Evolutionary conservation across 352 stramenopile genomes (phyloP).

Genomic region (Pythium scleroteichum): DNA sequence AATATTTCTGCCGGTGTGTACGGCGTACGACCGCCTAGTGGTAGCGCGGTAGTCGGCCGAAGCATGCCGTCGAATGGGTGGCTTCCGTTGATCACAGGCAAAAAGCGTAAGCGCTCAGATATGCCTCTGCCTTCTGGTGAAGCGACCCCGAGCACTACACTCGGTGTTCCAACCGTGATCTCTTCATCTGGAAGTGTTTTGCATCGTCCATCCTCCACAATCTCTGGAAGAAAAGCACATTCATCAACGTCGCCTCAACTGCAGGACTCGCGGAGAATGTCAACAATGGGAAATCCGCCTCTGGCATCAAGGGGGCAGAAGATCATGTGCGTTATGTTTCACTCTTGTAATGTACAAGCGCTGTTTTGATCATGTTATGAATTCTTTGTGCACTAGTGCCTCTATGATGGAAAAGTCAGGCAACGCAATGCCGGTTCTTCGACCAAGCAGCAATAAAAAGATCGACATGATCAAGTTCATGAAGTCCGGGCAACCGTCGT

Average conservation of each 20-base stretch:
- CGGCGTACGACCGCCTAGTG: slow-evolving; percentile 32
- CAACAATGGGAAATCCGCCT: neutral
- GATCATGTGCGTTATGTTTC: slow-evolving; percentile 45
- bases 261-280: neutral
- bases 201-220: slow-evolving; percentile 27
- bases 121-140: neutral
- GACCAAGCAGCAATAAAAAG: slow-evolving; percentile 49
- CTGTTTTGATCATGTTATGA: neutral
- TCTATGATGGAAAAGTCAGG: slow-evolving; percentile 25
- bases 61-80: slow-evolving; percentile 23
- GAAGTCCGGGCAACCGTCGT: slow-evolving; percentile 28
- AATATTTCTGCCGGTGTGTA: slow-evolving; percentile 85
- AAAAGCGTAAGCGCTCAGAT: slow-evolving; percentile 57
- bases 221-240: slow-evolving; percentile 1
- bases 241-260: neutral
- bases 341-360: slow-evolving; percentile 8
- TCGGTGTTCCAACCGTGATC: slow-evolving; percentile 43
- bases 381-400: slow-evolving; percentile 15
- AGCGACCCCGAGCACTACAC: neutral
- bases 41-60: slow-evolving; percentile 13
- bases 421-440: slow-evolving; percentile 6
- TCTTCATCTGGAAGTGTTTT: slow-evolving; percentile 48
- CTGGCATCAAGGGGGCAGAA: slow-evolving; percentile 46
- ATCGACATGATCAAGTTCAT: slow-evolving; percentile 87
- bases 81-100: slow-evolving; percentile 31